Percentiles rank a stretch among this genome's conserved stretches.
Evolutionary conservation across 2,329 filamentous ascomycete species (phyloP).

Genomic region (Penicillium thymicola): DNA sequence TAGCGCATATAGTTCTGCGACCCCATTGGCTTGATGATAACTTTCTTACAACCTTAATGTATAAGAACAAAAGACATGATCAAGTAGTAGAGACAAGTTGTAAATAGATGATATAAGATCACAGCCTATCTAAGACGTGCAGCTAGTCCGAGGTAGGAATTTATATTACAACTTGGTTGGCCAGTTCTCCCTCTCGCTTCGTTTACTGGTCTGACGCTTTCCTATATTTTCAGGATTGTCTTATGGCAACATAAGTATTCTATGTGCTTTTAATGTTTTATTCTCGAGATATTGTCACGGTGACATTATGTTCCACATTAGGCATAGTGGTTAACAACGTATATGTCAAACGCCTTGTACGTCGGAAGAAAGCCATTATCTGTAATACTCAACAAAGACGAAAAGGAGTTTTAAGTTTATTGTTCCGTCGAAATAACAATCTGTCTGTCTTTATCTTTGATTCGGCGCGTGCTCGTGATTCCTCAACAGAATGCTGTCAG

Average conservation of each 20-base stretch:
- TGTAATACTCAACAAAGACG: neutral
- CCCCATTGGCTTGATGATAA: neutral
- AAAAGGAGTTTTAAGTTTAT: neutral
- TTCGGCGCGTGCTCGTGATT: neutral
- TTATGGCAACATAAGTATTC: neutral
- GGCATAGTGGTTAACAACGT: neutral
- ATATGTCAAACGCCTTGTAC: neutral
- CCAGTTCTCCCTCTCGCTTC: neutral
- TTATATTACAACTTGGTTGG: neutral
- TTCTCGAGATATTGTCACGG: neutral
- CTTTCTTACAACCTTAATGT: neutral
- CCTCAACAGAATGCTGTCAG: neutral
- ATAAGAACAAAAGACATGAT: neutral
- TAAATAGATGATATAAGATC: neutral
- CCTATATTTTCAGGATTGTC: neutral
- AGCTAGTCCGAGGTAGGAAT: neutral
- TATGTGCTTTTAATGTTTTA: neutral
- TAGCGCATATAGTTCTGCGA: neutral
- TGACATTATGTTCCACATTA: neutral
- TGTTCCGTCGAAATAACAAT: neutral
- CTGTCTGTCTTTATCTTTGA: neutral
- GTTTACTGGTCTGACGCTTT: neutral
- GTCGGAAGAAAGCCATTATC: neutral
- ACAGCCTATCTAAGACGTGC: too few species aligned
- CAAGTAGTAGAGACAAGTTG: too few species aligned